These are phyloP conservation scores for Paragyromitra xinjiangensis DNA, from an alignment of 495 filamentous ascomycete genomes.

Conservation along the genomic window DNA sequence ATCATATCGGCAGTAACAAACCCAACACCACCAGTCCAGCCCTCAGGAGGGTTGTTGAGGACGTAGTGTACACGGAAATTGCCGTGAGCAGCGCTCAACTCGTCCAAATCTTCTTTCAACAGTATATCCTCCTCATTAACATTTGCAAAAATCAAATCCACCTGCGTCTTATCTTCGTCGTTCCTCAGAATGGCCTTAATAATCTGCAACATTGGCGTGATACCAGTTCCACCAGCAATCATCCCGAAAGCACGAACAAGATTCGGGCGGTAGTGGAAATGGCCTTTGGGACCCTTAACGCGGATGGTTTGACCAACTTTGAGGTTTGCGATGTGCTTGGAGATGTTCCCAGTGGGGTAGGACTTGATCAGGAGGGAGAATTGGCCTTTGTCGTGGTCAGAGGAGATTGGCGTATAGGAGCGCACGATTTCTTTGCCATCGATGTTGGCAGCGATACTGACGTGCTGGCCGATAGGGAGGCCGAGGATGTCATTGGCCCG, in stretches of 20 bases:
- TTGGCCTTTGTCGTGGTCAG: conserved; percentile 89
- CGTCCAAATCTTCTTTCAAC: conserved; percentile 87
- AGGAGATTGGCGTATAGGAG: conserved; percentile 95
- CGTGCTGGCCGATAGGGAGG: conserved; percentile 97
- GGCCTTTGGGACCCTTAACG: conserved; percentile 91
- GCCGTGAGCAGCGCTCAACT: conserved; percentile 75
- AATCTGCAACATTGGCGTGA: conserved; percentile 97
- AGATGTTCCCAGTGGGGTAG: conserved; percentile 96
- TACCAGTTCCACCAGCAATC: conserved; percentile 97
- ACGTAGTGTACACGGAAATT: conserved; percentile 90
- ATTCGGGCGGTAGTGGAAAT: conserved; percentile 94
- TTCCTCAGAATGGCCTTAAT: conserved; percentile 86
- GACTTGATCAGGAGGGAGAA: conserved; percentile 98
- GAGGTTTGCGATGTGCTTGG: conserved; percentile 83
- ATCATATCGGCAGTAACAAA: conserved; percentile 97
- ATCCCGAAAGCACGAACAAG: conserved; percentile 95
- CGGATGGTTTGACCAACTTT: conserved; percentile 86
- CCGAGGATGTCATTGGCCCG: conserved; percentile 81
- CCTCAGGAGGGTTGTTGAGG: conserved; percentile 91
- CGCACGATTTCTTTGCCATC: conserved; percentile 90
- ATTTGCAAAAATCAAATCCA: conserved; percentile 96
- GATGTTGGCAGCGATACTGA: conserved; percentile 87
- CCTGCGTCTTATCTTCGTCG: conserved; percentile 81
- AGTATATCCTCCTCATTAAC: conserved; percentile 92
- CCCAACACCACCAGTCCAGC: conserved; percentile 88